Evolutionary conservation across 768 basidiomycete genomes (phyloP), one percentile per base, ranked within the genome.

Genomic region (Pleurotus djamor): DNA sequence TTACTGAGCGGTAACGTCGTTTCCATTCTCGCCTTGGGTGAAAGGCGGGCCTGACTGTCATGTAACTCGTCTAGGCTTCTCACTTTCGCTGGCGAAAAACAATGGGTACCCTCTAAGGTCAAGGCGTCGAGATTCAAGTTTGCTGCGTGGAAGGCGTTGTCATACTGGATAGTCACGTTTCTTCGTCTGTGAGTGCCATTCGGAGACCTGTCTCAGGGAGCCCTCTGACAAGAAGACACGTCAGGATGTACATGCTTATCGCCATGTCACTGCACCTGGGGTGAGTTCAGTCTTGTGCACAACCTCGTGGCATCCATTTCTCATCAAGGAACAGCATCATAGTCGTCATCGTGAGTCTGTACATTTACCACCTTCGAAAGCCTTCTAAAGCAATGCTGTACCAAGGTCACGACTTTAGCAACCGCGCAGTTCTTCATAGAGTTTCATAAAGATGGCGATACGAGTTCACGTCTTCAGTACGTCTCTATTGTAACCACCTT

Each of bases 201-300:
- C 33, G 37, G n/a, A 10, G 14, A 36, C 14, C 36, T 21, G 28
- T 32, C 13, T 48, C 13, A 34, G 17, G 34, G 48, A 32, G 48
- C 38, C 33, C 45, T 58, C 6, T 33, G 17, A 16, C 52, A 28
- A 17, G 28, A 35, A 6, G 48, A 37, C n/a, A 59, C 63, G 59
- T 9, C 14, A 90, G 88, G 58, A 71, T 82, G 60, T 91, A 90
- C 66, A 90, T 91, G 88, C 78, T 91, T 13, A 74, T 87, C 54
- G 80, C 85, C 28, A 90, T 90, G 87, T 83, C 88, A 17, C 83
- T 87, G 62, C 82, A 89, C 57, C 58, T 83, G n/a, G 81, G 86
- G 89, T 89, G 66, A 70, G 87, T 77, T 8, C 41, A 17, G 37
- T 33, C 16, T 5, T 55, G 21, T 45, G 7, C 59, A 59, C 52